These are phyloP conservation scores for Magnusiomyces sp. DNA, from an alignment of 1,139 yeast genomes.

Conservation along the genomic window DNA sequence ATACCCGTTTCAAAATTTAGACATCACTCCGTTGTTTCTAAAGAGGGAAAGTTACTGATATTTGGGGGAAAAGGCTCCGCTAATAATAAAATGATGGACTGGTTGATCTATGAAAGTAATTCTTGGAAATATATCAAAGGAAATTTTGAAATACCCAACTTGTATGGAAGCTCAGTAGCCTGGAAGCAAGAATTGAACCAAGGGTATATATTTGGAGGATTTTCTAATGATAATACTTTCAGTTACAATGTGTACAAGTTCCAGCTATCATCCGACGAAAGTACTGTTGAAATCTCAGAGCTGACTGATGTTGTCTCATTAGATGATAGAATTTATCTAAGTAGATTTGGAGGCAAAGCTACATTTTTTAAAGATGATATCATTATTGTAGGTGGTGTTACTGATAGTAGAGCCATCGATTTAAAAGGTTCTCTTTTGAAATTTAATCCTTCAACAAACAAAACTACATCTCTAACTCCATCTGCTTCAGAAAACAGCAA, in stretches of 20 bases:
- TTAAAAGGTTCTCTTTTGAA: constrained; percentile 35
- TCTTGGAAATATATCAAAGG: constrained; percentile 24
- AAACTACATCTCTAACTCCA: constrained; percentile 4
- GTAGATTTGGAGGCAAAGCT: constrained; percentile 19
- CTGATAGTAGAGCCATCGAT: constrained; percentile 35
- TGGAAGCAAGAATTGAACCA: constrained; percentile 26
- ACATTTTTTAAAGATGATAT: constrained; percentile 25
- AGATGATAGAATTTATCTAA: constrained; percentile 6
- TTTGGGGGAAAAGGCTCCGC: constrained; percentile 42
- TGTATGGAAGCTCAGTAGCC: constrained; percentile 29
- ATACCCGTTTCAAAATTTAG: constrained; percentile 45
- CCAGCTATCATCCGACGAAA: constrained; percentile 18
- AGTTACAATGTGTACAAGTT: constrained; percentile 34
- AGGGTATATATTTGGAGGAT: constrained; percentile 54
- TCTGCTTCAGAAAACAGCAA: constrained; percentile 5
- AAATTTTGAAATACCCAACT: not conserved
- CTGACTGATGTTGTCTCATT: constrained; percentile 6
- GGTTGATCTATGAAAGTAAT: constrained; percentile 12
- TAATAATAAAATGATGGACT: not conserved
- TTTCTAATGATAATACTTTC: constrained; percentile 33
- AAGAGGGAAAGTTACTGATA: constrained; percentile 36
- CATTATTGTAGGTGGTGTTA: constrained; percentile 55
- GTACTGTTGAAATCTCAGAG: constrained; percentile 10
- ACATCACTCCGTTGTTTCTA: constrained; percentile 41
- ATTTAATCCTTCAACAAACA: constrained; percentile 25